Base-by-base conservation (phyloP, 345 rosid species). In the Punica granatum region DNA sequence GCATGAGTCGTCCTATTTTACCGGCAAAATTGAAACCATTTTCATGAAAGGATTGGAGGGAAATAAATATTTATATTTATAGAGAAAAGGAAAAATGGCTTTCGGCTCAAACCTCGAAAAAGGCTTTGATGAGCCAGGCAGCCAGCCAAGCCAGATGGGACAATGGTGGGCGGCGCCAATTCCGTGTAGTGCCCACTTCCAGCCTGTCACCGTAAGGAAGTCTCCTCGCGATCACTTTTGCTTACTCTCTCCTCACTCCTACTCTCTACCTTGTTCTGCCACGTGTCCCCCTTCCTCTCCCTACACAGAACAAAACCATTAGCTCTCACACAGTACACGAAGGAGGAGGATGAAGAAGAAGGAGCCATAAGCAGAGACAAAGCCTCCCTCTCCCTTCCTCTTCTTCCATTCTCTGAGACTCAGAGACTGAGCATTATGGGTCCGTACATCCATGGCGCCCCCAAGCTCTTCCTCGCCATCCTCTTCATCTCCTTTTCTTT, bases 101-200 rank as follows among this genome's bases (percentile, higher is more conserved):
- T 3, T 46, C 51, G 51, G 51, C 51, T 46, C n/a, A n/a, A n/a
- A n/a, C n/a, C n/a, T n/a, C n/a, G n/a, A n/a, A 8, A 46, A 8
- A 18, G 14, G 51, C 51, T 46, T 46, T 16, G 11, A 43, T 14
- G n/a, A n/a, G n/a, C n/a, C n/a, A n/a, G n/a, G n/a, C n/a, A n/a
- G n/a, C n/a, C n/a, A n/a, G n/a, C n/a, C n/a, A 43, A 43, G 48
- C 48, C 48, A 4, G 14, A 43, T 37, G 42, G 12, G 42, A 14
- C 48, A 43, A 43, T 11, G 60, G 60, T 36, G 59, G 14, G 28
- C 73, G 42, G 74, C 54, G 59, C 61, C 64, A 61, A 61, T 61
- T 66, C 32, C 77, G 77, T 60, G 87, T 72, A 69, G 85, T 15
- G 80, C 86, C 86, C 73, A 68, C 74, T 0, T 46, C 84, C 88